These are phyloP conservation scores for Cordyceps cateniannulata DNA, from an alignment of 2,329 filamentous ascomycete species.

Conservation along the genomic window DNA sequence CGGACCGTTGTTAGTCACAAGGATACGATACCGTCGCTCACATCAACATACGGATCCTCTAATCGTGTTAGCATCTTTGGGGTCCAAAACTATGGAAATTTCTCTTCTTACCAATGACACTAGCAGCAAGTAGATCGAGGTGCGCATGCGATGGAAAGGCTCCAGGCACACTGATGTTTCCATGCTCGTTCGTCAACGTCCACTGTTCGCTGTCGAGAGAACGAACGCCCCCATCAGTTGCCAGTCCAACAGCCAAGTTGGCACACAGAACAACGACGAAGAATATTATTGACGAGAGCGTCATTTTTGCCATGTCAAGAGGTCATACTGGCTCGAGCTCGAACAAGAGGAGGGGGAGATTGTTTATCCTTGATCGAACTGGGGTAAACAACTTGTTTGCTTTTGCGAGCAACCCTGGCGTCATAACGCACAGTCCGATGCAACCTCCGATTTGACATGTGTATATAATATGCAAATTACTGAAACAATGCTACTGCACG, in stretches of 20 bases:
- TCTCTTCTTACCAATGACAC: conserved; percentile 40
- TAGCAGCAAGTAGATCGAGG: conserved; percentile 47
- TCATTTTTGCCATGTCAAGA: neutral
- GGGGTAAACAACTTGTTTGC: neutral
- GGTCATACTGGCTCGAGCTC: too few species aligned
- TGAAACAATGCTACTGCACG: neutral
- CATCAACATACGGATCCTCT: conserved; percentile 4
- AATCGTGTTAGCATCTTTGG: neutral
- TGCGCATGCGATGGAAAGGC: conserved; percentile 52
- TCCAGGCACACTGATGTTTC: conserved; percentile 36
- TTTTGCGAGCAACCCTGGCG: neutral
- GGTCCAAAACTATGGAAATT: neutral
- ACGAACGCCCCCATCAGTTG: neutral
- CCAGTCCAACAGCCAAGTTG: neutral
- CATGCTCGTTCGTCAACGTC: conserved; percentile 10
- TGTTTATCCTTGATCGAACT: neutral
- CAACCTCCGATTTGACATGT: neutral
- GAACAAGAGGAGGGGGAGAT: neutral
- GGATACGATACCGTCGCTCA: too few species aligned
- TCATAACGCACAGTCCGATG: neutral
- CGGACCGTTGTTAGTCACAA: neutral
- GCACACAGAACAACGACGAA: neutral
- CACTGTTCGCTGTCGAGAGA: neutral
- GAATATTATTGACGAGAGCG: neutral
- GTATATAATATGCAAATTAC: too few species aligned